Evolutionary conservation across 805 yeast genomes (phyloP).

Genomic region (Candida boidinii): DNA sequence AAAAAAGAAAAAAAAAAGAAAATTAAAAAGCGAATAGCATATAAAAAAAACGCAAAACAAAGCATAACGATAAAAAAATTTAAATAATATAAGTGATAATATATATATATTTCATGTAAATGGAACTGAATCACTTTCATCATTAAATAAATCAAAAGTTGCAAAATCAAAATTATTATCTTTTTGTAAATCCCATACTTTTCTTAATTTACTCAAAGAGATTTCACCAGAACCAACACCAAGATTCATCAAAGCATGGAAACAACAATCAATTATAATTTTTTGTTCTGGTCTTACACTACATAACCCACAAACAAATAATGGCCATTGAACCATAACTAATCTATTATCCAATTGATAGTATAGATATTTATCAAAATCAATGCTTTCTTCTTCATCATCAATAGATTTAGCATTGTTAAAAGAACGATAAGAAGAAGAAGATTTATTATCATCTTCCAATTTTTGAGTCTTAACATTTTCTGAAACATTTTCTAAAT

Average conservation of each 20-base stretch:
- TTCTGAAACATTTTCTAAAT: too few relatives aligned
- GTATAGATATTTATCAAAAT: constrained; percentile 19
- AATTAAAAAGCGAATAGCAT: too few relatives aligned
- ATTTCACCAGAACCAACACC: constrained; percentile 30
- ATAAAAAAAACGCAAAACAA: too few relatives aligned
- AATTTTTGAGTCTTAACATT: too few relatives aligned
- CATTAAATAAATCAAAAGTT: constrained; percentile 17
- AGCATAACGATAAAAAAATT: too few relatives aligned
- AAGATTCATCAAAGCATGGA: constrained; percentile 23
- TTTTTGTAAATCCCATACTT: constrained; percentile 24
- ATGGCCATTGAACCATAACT: constrained; percentile 30
- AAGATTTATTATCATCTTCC: too few relatives aligned
- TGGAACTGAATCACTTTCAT: constrained; percentile 27
- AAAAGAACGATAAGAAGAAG: too few relatives aligned
- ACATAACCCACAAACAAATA: constrained; percentile 26
- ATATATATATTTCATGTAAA: constrained; percentile 7
- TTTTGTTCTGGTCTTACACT: constrained; percentile 21
- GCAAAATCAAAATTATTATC: constrained; percentile 15
- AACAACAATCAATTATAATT: constrained; percentile 25
- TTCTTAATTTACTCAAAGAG: constrained; percentile 19
- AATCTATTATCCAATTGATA: constrained; percentile 26
- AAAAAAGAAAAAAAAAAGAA: too few relatives aligned
- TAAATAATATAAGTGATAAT: not conserved
- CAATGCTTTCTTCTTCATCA: constrained; percentile 5
- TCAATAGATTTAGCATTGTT: constrained; percentile 2